These are phyloP conservation scores for Quercus lobata DNA, from an alignment of 331 rosid species.

Conservation along the genomic window DNA sequence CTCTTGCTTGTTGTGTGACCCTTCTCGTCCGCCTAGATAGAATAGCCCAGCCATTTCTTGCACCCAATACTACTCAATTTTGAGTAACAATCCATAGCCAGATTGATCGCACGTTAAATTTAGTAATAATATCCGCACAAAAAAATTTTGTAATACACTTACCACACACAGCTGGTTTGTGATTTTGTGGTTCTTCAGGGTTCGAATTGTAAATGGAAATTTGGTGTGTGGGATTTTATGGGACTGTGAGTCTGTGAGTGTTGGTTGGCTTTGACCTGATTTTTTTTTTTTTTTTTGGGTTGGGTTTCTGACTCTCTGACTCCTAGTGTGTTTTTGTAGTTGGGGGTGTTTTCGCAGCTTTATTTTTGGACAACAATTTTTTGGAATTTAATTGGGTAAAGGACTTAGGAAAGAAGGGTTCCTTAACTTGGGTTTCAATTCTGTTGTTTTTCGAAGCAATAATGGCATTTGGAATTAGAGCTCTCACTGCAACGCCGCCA, in stretches of 20 bases:
- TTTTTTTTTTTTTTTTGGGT: background rate
- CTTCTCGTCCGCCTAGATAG: slow-evolving; percentile 74
- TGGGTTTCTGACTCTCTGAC: slow-evolving; percentile 11
- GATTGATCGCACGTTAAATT: background rate
- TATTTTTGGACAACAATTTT: slow-evolving; percentile 21
- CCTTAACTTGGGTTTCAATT: slow-evolving; percentile 4
- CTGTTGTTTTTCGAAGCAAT: slow-evolving; percentile 39
- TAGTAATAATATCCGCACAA: background rate
- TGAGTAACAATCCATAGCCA: slow-evolving; percentile 73
- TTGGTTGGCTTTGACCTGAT: slow-evolving; percentile 16
- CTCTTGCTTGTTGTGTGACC: slow-evolving; percentile 34
- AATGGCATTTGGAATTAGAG: slow-evolving; percentile 53
- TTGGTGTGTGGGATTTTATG: background rate
- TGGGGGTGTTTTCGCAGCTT: slow-evolving; percentile 52
- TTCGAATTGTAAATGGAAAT: background rate
- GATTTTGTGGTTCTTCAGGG: slow-evolving; percentile 24
- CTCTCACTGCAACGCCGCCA: slow-evolving; percentile 71
- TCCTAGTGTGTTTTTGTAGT: background rate
- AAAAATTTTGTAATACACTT: background rate
- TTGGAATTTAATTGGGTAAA: slow-evolving; percentile 5
- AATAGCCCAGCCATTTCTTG: slow-evolving; percentile 87
- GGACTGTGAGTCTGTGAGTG: background rate
- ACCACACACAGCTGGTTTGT: slow-evolving; percentile 3
- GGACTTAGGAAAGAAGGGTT: slow-evolving; percentile 2
- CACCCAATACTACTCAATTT: slow-evolving; percentile 50